phyloP scores from a whole-genome alignment of 768 basidiomycete genomes.

The Mycena belliarum region DNA sequence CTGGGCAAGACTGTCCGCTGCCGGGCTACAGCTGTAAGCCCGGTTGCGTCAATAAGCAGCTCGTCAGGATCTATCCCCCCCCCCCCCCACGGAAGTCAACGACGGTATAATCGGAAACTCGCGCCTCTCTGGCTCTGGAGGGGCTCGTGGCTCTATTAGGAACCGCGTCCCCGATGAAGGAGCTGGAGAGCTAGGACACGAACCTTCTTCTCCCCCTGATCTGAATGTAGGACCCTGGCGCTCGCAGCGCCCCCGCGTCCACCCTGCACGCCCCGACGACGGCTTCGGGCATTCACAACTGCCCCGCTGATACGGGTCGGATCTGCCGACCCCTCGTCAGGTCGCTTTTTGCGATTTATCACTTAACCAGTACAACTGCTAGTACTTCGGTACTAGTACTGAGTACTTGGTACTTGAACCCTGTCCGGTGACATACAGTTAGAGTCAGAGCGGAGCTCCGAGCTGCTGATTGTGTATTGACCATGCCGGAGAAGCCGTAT shows the following conservation, averaged over 20 bases:
- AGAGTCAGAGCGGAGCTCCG: too few species aligned
- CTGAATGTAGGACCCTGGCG: background rate
- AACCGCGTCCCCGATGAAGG: background rate
- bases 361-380: too few species aligned
- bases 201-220: background rate
- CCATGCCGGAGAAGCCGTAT: too few species aligned
- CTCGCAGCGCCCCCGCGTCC: background rate
- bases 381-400: too few species aligned
- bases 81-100: background rate
- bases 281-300: too few species aligned
- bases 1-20: constrained; percentile 2
- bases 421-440: too few species aligned
- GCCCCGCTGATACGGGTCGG: too few species aligned
- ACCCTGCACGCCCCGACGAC: background rate
- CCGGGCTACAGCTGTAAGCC: background rate
- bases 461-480: too few species aligned
- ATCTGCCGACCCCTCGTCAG: too few species aligned
- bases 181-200: background rate
- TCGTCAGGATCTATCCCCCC: background rate
- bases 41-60: background rate
- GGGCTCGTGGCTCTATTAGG: background rate
- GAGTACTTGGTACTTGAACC: too few species aligned
- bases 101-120: background rate
- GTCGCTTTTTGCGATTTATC: too few species aligned
- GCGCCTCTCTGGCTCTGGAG: background rate